phyloP scores from a whole-genome alignment of 2,329 filamentous ascomycete species.

The Colletotrichum sansevieriae region DNA sequence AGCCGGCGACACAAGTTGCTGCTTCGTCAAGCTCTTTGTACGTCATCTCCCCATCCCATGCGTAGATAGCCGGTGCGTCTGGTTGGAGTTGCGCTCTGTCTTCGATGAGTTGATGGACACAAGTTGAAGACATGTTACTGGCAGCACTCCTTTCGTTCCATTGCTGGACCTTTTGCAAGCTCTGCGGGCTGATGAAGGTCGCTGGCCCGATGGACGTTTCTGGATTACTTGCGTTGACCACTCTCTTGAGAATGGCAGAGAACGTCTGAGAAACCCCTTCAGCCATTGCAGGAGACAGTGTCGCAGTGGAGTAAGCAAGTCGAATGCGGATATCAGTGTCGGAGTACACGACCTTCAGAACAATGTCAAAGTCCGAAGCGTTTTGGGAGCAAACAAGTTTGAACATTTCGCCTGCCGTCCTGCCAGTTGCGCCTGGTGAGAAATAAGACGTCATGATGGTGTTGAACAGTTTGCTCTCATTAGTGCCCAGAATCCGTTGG shows the following conservation, averaged over 20 bases:
- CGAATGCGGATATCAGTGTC: constrained; percentile 11
- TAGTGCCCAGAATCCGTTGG: constrained; percentile 23
- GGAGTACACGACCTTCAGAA: constrained; percentile 25
- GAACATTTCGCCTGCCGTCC: constrained; percentile 2
- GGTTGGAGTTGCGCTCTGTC: constrained; percentile 32
- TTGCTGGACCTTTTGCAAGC: not conserved
- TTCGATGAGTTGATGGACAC: constrained; percentile 44
- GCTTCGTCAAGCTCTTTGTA: constrained; percentile 33
- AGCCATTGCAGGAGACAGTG: constrained; percentile 15
- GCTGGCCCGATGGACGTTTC: not conserved
- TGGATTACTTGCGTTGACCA: not conserved
- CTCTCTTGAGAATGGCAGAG: constrained; percentile 6
- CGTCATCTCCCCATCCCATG: constrained; percentile 41
- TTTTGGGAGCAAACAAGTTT: constrained; percentile 17
- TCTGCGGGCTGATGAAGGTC: not conserved
- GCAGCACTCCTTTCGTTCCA: not conserved
- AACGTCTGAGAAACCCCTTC: constrained; percentile 20
- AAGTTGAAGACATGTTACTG: not conserved
- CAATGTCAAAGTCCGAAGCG: constrained; percentile 31
- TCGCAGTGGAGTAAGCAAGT: constrained; percentile 11
- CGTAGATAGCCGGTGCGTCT: constrained; percentile 40
- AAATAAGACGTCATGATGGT: constrained; percentile 37
- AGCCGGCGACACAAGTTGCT: constrained; percentile 4
- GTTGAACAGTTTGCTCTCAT: constrained; percentile 38
- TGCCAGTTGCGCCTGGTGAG: not conserved